Conservation (phyloP, 164 flowering plant species). For the Berberis vulgaris region DNA sequence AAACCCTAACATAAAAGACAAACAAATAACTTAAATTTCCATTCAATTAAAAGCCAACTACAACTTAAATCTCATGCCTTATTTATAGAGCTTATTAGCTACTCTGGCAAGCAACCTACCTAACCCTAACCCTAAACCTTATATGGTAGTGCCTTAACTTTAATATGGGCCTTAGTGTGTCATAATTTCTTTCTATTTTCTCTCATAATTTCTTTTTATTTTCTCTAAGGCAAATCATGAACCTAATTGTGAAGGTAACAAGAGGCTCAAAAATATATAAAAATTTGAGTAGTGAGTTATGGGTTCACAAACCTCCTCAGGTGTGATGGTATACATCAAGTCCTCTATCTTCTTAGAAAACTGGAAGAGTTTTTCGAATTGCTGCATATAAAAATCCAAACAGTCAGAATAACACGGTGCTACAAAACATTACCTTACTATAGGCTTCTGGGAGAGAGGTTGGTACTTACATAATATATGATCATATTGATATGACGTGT, state of each 20-base stretch:
- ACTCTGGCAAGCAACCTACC: too few species aligned
- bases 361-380: constrained; percentile 90
- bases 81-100: too few species aligned
- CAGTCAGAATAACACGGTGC: neutral
- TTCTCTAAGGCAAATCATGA: neutral
- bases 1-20: too few species aligned
- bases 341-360: constrained; percentile 87
- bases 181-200: neutral
- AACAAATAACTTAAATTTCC: too few species aligned
- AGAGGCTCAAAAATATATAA: neutral
- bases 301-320: constrained; percentile 68
- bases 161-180: neutral
- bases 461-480: constrained; percentile 55
- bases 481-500: constrained; percentile 84
- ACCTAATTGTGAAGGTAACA: neutral
- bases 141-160: neutral
- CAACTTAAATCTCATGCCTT: too few species aligned
- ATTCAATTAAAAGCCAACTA: too few species aligned
- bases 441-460: neutral
- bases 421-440: neutral
- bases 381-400: constrained; percentile 36
- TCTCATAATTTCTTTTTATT: neutral
- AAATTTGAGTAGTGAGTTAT: neutral
- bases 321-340: constrained; percentile 70
- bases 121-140: too few species aligned